phyloP scores from a whole-genome alignment of 73 alveolate species.

The Stentor roeselii region DNA sequence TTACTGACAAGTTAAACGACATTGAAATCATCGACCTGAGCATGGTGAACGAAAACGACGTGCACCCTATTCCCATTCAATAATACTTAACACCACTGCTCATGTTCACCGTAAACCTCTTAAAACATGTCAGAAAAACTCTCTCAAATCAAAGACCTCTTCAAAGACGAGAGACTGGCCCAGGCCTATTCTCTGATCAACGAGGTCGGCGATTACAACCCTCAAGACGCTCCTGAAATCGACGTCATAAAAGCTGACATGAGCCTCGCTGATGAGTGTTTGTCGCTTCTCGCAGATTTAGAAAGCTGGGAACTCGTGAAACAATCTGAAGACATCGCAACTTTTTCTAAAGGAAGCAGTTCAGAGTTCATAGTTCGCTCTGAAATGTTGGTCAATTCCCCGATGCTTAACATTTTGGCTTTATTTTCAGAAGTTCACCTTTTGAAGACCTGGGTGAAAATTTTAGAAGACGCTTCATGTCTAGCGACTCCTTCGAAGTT shows the following conservation, averaged over 20 bases:
- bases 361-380: background rate
- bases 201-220: background rate
- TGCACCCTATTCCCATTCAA: too few species aligned
- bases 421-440: constrained; percentile 3
- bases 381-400: constrained; percentile 9
- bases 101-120: too few species aligned
- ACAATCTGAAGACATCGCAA: constrained; percentile 20
- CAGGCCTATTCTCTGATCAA: background rate
- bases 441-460: constrained; percentile 3
- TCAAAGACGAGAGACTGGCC: constrained; percentile 1
- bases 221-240: background rate
- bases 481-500: background rate
- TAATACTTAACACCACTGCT: too few species aligned
- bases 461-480: constrained; percentile 5
- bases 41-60: background rate
- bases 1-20: background rate
- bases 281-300: background rate
- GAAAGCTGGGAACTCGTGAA: constrained; percentile 16
- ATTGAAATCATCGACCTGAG: background rate
- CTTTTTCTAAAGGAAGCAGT: background rate
- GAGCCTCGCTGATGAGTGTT: background rate
- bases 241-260: constrained; percentile 5
- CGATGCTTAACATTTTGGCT: background rate
- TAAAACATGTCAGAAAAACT: background rate
- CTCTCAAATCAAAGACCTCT: constrained; percentile 5